phyloP scores from a whole-genome alignment of 768 basidiomycete genomes.

The Amanita inopinata region DNA sequence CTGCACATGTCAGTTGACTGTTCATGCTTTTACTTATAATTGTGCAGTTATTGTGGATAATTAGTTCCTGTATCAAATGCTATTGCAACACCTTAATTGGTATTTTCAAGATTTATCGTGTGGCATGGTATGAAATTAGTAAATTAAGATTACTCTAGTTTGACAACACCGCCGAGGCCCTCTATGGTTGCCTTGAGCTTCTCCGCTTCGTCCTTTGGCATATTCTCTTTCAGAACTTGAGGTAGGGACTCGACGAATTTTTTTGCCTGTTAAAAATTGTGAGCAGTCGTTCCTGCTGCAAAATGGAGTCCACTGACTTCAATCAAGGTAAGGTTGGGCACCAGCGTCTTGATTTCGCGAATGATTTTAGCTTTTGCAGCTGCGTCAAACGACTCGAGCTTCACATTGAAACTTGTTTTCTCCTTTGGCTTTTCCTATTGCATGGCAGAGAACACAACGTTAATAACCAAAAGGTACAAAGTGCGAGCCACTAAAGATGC shows the following conservation, averaged over 20 bases:
- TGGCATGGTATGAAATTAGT: slow-evolving; percentile 13
- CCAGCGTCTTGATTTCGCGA: slow-evolving; percentile 91
- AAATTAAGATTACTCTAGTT: slow-evolving; percentile 54
- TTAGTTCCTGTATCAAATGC: slow-evolving; percentile 4
- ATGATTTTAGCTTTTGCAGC: slow-evolving; percentile 94
- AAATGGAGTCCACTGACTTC: slow-evolving; percentile 53
- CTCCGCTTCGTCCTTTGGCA: slow-evolving; percentile 96
- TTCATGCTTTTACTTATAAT: slow-evolving; percentile 7
- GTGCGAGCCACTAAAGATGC: slow-evolving; percentile 13
- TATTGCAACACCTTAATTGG: slow-evolving; percentile 1
- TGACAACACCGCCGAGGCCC: slow-evolving; percentile 79
- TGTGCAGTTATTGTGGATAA: slow-evolving; percentile 8
- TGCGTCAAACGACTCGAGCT: slow-evolving; percentile 89
- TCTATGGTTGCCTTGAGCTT: slow-evolving; percentile 90
- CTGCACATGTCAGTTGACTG: slow-evolving; percentile 1
- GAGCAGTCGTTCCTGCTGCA: slow-evolving; percentile 4
- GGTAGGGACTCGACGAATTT: slow-evolving; percentile 97
- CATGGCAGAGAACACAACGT: too few species aligned
- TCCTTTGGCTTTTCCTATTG: slow-evolving; percentile 90
- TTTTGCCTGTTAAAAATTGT: slow-evolving; percentile 64
- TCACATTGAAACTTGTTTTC: slow-evolving; percentile 96
- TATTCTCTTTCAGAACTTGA: slow-evolving; percentile 86
- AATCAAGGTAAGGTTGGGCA: slow-evolving; percentile 93
- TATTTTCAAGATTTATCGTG: slow-evolving; percentile 10
- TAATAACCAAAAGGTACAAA: too few species aligned